phyloP scores from a whole-genome alignment of 352 stramenopile genomes.

The Globisporangium acanthophoron region DNA sequence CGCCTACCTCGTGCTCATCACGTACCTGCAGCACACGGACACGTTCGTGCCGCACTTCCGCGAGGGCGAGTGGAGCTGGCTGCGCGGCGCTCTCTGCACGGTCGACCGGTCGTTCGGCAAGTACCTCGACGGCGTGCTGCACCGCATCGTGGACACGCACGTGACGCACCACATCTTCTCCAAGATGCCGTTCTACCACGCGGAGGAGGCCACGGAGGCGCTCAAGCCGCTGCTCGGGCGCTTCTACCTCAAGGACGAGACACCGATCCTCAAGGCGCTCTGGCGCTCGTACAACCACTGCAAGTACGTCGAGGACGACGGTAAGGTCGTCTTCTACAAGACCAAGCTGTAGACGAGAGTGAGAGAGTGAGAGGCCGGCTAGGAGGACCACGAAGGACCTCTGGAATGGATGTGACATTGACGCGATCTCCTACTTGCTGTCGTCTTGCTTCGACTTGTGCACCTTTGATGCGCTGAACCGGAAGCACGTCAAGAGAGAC shows the following conservation, averaged over 20 bases:
- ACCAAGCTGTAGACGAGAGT: conserved; percentile 28
- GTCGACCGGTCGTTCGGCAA: conserved; percentile 96
- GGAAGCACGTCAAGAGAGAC: conserved; percentile 24
- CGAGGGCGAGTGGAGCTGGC: conserved; percentile 93
- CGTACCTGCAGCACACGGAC: conserved; percentile 97
- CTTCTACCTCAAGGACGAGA: conserved; percentile 95
- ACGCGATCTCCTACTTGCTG: neutral
- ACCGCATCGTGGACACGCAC: conserved; percentile 98
- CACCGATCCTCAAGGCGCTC: conserved; percentile 84
- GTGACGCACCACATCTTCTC: conserved; percentile 98
- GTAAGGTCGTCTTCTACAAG: conserved; percentile 91
- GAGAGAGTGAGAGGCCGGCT: neutral
- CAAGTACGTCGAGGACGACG: conserved; percentile 93
- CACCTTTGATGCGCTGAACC: neutral
- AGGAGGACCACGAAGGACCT: neutral
- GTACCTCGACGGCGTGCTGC: conserved; percentile 95
- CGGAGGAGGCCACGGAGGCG: conserved; percentile 91
- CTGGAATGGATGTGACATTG: neutral
- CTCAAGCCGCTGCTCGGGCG: conserved; percentile 92
- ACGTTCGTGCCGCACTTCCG: conserved; percentile 96
- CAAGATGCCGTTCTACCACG: conserved; percentile 99
- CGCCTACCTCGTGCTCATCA: conserved; percentile 96
- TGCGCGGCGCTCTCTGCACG: conserved; percentile 94
- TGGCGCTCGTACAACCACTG: conserved; percentile 91
- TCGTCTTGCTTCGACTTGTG: too few relatives aligned